These are phyloP conservation scores for Daldinia childiae DNA, from an alignment of 495 filamentous ascomycete species.

Conservation along the genomic window DNA sequence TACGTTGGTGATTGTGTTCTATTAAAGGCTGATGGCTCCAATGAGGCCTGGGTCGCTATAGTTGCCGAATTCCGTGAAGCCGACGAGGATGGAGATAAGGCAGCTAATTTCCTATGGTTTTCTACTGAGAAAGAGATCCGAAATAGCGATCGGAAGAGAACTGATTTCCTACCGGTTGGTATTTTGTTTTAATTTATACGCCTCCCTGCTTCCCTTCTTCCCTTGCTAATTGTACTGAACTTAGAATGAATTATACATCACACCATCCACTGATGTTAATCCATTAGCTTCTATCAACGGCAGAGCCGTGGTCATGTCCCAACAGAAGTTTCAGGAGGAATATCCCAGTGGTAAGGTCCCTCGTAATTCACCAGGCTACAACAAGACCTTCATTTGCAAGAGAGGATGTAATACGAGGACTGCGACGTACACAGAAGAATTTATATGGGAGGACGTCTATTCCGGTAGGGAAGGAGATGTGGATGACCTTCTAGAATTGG, in stretches of 20 bases:
- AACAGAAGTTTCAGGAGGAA: constrained; percentile 65
- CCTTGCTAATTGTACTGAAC: constrained; percentile 14
- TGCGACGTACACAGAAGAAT: constrained; percentile 91
- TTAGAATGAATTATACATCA: constrained; percentile 91
- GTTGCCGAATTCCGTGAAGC: constrained; percentile 80
- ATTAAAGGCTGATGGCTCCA: constrained; percentile 80
- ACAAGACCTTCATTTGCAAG: constrained; percentile 91
- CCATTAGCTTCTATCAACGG: constrained; percentile 91
- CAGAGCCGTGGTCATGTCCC: constrained; percentile 81
- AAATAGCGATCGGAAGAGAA: constrained; percentile 80
- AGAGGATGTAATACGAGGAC: constrained; percentile 88
- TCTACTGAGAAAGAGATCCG: constrained; percentile 88
- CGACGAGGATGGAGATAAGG: constrained; percentile 70
- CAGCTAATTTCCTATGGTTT: constrained; percentile 88
- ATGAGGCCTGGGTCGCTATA: constrained; percentile 90
- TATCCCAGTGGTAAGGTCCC: constrained; percentile 84
- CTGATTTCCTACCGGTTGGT: constrained; percentile 75
- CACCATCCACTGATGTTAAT: constrained; percentile 82
- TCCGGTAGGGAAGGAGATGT: constrained; percentile 69
- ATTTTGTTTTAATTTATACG: neutral
- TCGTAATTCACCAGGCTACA: constrained; percentile 75
- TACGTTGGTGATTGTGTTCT: constrained; percentile 82
- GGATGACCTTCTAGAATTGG: constrained; percentile 66
- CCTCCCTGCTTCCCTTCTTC: neutral
- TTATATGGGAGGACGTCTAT: constrained; percentile 88